phyloP scores from a whole-genome alignment of 352 stramenopile species.

The Phytophthora cactorum region DNA sequence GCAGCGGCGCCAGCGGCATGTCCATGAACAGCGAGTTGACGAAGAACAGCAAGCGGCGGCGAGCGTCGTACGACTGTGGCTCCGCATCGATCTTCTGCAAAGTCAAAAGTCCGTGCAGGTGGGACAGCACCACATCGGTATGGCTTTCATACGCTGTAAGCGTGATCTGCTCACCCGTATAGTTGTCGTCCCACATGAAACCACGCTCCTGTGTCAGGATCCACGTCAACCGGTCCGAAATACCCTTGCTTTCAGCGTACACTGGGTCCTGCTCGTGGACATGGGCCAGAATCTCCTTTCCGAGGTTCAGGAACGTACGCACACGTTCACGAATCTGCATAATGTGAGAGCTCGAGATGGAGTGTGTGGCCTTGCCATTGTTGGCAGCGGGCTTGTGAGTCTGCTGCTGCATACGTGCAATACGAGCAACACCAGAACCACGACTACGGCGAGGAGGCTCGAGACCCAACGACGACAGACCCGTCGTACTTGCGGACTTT shows the following conservation, averaged over 20 bases:
- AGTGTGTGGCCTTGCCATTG: conserved; percentile 65
- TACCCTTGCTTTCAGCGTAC: conserved; percentile 88
- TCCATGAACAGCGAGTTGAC: conserved; percentile 99
- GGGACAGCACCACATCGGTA: conserved; percentile 79
- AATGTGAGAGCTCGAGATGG: conserved; percentile 82
- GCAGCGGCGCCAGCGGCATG: conserved; percentile 96
- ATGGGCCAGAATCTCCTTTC: conserved; percentile 87
- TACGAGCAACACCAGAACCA: conserved; percentile 81
- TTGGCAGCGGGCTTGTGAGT: conserved; percentile 64
- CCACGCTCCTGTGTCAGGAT: conserved; percentile 96
- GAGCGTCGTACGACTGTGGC: conserved; percentile 96
- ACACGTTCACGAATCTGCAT: conserved; percentile 96
- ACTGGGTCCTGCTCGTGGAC: conserved; percentile 83
- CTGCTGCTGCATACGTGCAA: conserved; percentile 83
- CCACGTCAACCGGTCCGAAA: conserved; percentile 96
- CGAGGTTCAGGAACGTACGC: conserved; percentile 92
- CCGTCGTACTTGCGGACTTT: conserved; percentile 91
- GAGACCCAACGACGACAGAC: conserved; percentile 74
- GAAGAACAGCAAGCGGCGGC: conserved; percentile 97
- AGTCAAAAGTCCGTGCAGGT: conserved; percentile 95
- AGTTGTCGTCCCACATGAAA: conserved; percentile 99
- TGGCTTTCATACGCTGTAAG: conserved; percentile 86
- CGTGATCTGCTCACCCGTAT: conserved; percentile 95
- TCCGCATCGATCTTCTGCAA: conserved; percentile 98
- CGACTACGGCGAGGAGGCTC: conserved; percentile 81